phyloP scores from a whole-genome alignment of 2,329 filamentous ascomycete genomes.

The Lasiodiplodia sp. region DNA sequence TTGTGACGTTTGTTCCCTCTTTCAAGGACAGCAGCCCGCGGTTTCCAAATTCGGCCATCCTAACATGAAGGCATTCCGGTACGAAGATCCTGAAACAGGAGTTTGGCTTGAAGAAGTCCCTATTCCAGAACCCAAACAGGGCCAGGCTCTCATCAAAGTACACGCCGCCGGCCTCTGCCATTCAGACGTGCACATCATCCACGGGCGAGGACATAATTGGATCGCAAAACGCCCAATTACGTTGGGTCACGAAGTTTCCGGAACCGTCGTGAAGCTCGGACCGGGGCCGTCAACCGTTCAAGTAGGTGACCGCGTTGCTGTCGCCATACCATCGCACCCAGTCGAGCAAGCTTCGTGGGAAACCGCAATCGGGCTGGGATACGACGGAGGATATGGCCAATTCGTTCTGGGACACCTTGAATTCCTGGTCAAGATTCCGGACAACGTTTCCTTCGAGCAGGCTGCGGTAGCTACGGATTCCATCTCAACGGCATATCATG shows the following conservation, averaged over 20 bases:
- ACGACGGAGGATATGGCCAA: not conserved
- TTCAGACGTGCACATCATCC: slow-evolving; percentile 16
- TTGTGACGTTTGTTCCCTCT: no score
- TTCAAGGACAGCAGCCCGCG: no score
- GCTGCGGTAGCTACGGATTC: slow-evolving; percentile 29
- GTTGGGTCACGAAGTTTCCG: slow-evolving; percentile 30
- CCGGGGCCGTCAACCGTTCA: not conserved
- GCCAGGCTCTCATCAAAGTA: slow-evolving; percentile 11
- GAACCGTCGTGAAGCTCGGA: slow-evolving; percentile 13
- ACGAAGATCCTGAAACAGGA: no score
- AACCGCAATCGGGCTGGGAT: not conserved
- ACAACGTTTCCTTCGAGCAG: slow-evolving; percentile 18
- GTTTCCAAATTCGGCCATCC: no score
- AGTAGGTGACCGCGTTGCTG: not conserved
- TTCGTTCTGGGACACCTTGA: not conserved
- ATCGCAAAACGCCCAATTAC: slow-evolving; percentile 3
- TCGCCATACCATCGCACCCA: not conserved
- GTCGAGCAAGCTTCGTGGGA: not conserved
- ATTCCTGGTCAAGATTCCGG: slow-evolving; percentile 20
- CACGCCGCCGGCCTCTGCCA: slow-evolving; percentile 27
- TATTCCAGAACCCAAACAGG: slow-evolving; percentile 12
- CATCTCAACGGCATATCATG: slow-evolving; percentile 30
- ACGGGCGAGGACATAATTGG: not conserved
- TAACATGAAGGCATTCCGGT: not conserved
- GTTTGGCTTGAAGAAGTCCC: slow-evolving; percentile 5